phyloP scores from a whole-genome alignment of 371 early-diverging fungal species.

The Rhizomucor miehei region DNA sequence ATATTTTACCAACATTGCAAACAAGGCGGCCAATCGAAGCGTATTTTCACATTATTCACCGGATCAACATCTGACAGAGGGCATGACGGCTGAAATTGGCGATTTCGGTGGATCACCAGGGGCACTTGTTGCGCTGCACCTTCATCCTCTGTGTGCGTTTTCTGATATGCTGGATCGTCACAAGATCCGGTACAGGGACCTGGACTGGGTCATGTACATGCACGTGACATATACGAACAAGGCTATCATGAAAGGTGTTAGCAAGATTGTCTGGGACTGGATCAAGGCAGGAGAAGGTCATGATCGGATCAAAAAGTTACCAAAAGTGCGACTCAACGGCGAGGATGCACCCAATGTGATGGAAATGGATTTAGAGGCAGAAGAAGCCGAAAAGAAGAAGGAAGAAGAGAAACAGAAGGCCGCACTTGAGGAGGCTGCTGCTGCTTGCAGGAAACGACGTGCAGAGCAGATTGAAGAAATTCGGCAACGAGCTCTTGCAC shows the following conservation, averaged over 20 bases:
- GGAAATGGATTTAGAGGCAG: constrained; percentile 25
- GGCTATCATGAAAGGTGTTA: constrained; percentile 66
- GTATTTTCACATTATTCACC: constrained; percentile 76
- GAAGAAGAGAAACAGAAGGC: constrained; percentile 1
- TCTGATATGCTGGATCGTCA: constrained; percentile 45
- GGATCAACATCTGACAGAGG: constrained; percentile 32
- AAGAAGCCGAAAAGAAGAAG: constrained; percentile 12
- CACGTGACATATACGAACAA: constrained; percentile 64
- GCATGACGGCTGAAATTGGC: constrained; percentile 12
- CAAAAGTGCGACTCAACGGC: constrained; percentile 36
- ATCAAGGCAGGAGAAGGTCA: constrained; percentile 39
- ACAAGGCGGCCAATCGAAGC: constrained; percentile 62
- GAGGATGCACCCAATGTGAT: constrained; percentile 33
- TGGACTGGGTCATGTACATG: constrained; percentile 83
- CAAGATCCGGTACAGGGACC: constrained; percentile 33
- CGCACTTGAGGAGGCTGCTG: constrained; percentile 2
- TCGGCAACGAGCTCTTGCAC: constrained; percentile 51
- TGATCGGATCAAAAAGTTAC: constrained; percentile 30
- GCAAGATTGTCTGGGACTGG: constrained; percentile 58
- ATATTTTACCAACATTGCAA: constrained; percentile 75
- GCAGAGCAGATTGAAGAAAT: constrained; percentile 47
- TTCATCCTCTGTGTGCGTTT: constrained; percentile 65
- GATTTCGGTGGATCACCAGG: constrained; percentile 17
- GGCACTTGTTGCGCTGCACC: constrained; percentile 60
- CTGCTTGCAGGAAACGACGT: constrained; percentile 27